A percentile compares a stretch with the other conserved stretches of the same genome.
These are phyloP conservation scores for Geosmithia morbida DNA, from an alignment of 2,329 filamentous ascomycete genomes.

Conservation along the genomic window DNA sequence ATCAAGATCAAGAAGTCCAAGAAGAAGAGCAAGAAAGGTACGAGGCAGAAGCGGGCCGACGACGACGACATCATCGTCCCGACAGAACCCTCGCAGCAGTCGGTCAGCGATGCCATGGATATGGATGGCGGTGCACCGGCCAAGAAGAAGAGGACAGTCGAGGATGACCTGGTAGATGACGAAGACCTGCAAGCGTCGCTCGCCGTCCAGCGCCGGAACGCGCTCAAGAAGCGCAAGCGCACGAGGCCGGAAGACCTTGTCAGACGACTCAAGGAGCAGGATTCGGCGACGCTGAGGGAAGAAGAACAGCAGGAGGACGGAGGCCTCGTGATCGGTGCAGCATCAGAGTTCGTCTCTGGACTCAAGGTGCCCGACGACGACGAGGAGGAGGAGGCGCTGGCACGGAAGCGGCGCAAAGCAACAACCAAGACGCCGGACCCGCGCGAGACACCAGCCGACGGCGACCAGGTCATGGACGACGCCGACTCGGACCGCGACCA, in stretches of 20 bases:
- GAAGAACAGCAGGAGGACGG: conserved; percentile 20
- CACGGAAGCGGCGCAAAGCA: conserved; percentile 25
- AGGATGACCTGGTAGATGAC: conserved; percentile 69
- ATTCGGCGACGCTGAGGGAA: conserved; percentile 30
- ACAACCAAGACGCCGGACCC: conserved; percentile 18
- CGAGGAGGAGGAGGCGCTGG: conserved; percentile 35
- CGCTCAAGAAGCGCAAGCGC: conserved; percentile 86
- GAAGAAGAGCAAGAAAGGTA: conserved; percentile 78
- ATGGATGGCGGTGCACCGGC: conserved; percentile 44
- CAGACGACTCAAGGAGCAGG: conserved; percentile 57
- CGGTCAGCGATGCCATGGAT: conserved; percentile 50
- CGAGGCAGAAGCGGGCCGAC: conserved; percentile 52
- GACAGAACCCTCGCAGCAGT: conserved; percentile 9
- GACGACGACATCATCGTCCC: conserved; percentile 41
- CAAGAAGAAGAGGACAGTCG: conserved; percentile 49
- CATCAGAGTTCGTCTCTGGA: conserved; percentile 84
- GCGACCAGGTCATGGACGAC: conserved; percentile 32
- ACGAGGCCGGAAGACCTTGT: conserved; percentile 76
- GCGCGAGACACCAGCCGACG: conserved; percentile 11
- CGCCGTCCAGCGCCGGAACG: conserved; percentile 66
- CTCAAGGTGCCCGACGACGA: conserved; percentile 54
- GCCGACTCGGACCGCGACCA: conserved; percentile 11
- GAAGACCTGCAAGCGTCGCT: conserved; percentile 83
- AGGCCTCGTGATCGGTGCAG: conserved; percentile 88
- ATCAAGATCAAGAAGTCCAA: conserved; percentile 93